Percentiles rank a stretch among this genome's conserved stretches.
Conservation (phyloP, 768 basidiomycete genomes). For the Trichaptum fuscoviolaceum region DNA sequence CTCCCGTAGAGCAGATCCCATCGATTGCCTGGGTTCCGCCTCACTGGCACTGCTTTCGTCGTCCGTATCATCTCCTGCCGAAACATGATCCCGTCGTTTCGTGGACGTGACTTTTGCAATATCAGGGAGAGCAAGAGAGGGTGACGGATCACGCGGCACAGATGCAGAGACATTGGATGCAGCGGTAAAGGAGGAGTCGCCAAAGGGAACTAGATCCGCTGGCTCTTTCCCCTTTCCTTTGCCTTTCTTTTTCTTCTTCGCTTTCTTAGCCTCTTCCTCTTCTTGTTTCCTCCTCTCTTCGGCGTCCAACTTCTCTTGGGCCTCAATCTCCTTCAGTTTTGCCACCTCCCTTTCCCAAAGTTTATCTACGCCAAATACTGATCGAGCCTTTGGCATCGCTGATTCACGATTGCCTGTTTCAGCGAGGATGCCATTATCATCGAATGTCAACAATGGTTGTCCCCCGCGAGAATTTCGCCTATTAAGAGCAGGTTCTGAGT, state of each 20-base stretch:
- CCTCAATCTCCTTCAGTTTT: slow-evolving; percentile 76
- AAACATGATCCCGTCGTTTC: slow-evolving; percentile 16
- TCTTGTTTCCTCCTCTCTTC: slow-evolving; percentile 44
- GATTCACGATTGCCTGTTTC: slow-evolving; percentile 10
- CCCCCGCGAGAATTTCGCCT: slow-evolving; percentile 47
- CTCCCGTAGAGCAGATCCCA: slow-evolving; percentile 8
- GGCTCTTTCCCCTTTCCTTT: slow-evolving; percentile 45
- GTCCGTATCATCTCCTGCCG: slow-evolving; percentile 15
- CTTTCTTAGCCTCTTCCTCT: slow-evolving; percentile 37
- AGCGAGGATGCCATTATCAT: slow-evolving; percentile 39
- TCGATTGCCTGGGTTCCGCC: neutral
- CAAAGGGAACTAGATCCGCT: slow-evolving; percentile 23
- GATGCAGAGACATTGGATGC: slow-evolving; percentile 12
- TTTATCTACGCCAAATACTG: slow-evolving; percentile 94
- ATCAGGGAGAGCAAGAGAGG: slow-evolving; percentile 12
- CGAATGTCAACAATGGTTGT: slow-evolving; percentile 67
- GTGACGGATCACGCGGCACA: slow-evolving; percentile 19
- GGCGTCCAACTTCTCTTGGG: slow-evolving; percentile 53
- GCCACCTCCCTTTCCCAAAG: slow-evolving; percentile 86
- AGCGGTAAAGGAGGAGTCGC: neutral
- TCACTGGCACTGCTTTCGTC: slow-evolving; percentile 12
- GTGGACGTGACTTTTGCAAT: slow-evolving; percentile 29
- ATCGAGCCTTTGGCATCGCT: slow-evolving; percentile 43
- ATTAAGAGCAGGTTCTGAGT: slow-evolving; percentile 33
- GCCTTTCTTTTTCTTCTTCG: slow-evolving; percentile 33